These are phyloP conservation scores for Colletotrichum spaethianum DNA, from an alignment of 2,329 filamentous ascomycete genomes.

Conservation along the genomic window DNA sequence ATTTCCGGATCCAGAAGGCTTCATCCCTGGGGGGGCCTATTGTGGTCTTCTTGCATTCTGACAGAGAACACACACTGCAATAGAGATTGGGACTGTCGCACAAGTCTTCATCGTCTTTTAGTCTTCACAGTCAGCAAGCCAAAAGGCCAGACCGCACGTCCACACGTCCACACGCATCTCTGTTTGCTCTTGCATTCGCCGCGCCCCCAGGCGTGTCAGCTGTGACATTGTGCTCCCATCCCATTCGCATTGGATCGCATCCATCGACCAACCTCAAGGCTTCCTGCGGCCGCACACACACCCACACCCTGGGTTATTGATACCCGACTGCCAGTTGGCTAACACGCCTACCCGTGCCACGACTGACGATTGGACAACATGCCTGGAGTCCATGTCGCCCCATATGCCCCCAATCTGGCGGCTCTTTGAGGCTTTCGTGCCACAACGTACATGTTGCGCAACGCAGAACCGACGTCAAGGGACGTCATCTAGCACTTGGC, in stretches of 20 bases:
- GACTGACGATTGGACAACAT: conserved; percentile 5
- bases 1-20: conserved; percentile 12
- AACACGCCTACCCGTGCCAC: neutral
- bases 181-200: neutral
- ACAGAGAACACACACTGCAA: conserved; percentile 5
- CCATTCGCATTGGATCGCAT: neutral
- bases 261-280: neutral
- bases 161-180: neutral
- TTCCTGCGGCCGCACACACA: neutral
- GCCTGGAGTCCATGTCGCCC: neutral
- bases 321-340: conserved; percentile 23
- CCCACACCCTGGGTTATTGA: conserved; percentile 3
- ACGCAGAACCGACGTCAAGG: conserved; percentile 24
- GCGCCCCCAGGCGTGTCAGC: conserved; percentile 8
- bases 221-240: conserved; percentile 24
- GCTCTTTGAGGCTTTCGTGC: conserved; percentile 21
- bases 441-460: conserved; percentile 15
- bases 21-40: neutral
- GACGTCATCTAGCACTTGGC: conserved; percentile 20
- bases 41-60: neutral
- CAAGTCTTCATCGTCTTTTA: neutral
- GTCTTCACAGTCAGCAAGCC: neutral
- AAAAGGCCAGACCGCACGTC: too few species aligned
- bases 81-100: neutral
- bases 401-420: conserved; percentile 19